These are phyloP conservation scores for Kwoniella dejecticola DNA, from an alignment of 768 basidiomycete species.

Conservation along the genomic window DNA sequence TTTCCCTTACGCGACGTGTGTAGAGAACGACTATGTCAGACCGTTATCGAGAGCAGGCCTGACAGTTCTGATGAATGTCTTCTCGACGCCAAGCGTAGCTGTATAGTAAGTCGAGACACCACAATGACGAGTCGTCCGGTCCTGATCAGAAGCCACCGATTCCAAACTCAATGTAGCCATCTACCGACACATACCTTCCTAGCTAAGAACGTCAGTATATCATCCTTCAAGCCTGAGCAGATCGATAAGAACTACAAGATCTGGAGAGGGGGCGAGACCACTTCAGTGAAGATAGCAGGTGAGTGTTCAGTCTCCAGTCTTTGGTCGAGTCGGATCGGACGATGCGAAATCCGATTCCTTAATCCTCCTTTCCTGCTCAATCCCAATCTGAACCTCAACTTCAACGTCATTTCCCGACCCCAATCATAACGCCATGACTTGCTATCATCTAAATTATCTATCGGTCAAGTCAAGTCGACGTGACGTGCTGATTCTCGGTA, in stretches of 20 bases:
- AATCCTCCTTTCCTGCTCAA: too few relatives aligned
- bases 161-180: too few relatives aligned
- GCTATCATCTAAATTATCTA: too few relatives aligned
- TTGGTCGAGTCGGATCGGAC: too few relatives aligned
- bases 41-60: conserved; percentile 53
- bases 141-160: too few relatives aligned
- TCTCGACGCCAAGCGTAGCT: conserved; percentile 46
- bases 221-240: conserved; percentile 35
- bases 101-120: conserved; percentile 40
- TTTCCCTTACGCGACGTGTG: not conserved
- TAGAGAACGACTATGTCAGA: conserved; percentile 49
- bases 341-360: too few relatives aligned
- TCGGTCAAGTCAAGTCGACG: too few relatives aligned
- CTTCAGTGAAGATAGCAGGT: conserved; percentile 32
- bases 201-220: conserved; percentile 38
- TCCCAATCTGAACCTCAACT: too few relatives aligned
- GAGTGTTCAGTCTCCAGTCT: conserved; percentile 10
- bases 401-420: too few relatives aligned
- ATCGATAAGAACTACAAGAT: conserved; percentile 44
- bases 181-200: conserved; percentile 48
- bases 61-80: conserved; percentile 41
- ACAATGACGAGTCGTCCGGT: not conserved
- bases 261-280: conserved; percentile 44
- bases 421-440: too few relatives aligned
- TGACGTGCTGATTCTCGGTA: too few relatives aligned